Evolutionary conservation across 306 rosid genomes (phyloP), one percentile per base, ranked within the genome.

Genomic region (Spatholobus suberectus): DNA sequence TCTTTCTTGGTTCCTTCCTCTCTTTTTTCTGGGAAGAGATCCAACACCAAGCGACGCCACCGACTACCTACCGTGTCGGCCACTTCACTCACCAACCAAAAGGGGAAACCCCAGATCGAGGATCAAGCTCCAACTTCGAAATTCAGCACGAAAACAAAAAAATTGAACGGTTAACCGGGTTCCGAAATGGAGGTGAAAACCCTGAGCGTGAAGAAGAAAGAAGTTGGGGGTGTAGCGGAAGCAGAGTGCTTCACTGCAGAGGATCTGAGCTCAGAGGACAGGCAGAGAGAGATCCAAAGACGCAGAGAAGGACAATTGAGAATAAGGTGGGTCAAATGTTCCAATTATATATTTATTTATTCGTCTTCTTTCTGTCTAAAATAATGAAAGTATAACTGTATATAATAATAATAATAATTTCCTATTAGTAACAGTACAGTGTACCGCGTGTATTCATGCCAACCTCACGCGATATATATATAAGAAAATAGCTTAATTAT

Each of bases 71-170:
- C 77, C 63, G 69, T 23, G 79, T 21, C 69, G 41, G 59, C 9
- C 34, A 75, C 69, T 75, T 55, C 51, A 40, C 79, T 66, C 82
- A 13, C 83, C 75, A 10, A 27, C 62, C 67, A n/a, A 24, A 57
- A 70, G 4, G 20, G n/a, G 21, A 15, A 76, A 26, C 18, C 80
- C 44, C 59, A 89, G 90, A 91, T 91, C 89, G 74, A 86, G 85
- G 76, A 78, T 81, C 88, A 62, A 72, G 80, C 79, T n/a, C 9
- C 43, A 76, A 37, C 82, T 70, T 70, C 80, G 55, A 76, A n/a
- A 88, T 73, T 72, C 49, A 77, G 49, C 47, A 12, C 10, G 29
- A 7, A 66, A 5, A 40, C 35, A 3, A 4, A 69, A 74, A 78
- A 77, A 58, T 26, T 69, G 75, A 63, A 12, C 62, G 44, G 23